Percentiles rank a stretch among this genome's conserved stretches.
phyloP scores from a whole-genome alignment of 169 alveolate species.

The Babesia gibsoni region DNA sequence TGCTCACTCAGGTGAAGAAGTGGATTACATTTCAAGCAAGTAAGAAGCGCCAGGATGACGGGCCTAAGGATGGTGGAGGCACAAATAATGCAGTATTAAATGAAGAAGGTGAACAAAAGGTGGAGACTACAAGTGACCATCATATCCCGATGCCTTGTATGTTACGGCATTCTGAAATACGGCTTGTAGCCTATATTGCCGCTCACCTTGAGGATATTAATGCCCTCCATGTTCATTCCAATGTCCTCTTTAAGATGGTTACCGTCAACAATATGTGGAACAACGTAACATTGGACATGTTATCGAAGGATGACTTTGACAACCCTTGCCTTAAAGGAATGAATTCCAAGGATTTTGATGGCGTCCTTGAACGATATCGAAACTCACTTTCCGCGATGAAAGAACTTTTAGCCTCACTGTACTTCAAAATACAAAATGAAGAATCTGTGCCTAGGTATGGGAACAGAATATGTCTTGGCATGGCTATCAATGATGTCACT shows the following conservation, averaged over 20 bases:
- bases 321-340: background rate
- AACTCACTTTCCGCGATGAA: slow-evolving; percentile 12
- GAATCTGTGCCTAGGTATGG: background rate
- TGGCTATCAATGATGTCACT: slow-evolving; percentile 3
- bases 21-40: slow-evolving; percentile 7
- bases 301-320: background rate
- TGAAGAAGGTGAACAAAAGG: background rate
- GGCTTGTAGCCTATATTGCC: slow-evolving; percentile 13
- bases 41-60: background rate
- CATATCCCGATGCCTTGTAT: background rate
- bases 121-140: no score
- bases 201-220: slow-evolving; percentile 5
- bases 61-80: background rate
- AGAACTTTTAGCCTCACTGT: background rate
- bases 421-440: background rate
- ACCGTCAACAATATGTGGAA: background rate
- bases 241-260: slow-evolving; percentile 13
- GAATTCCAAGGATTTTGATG: background rate
- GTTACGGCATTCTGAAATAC: background rate
- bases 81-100: background rate
- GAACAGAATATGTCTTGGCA: background rate
- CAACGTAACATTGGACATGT: background rate
- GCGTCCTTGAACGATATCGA: background rate
- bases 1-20: slow-evolving; percentile 12
- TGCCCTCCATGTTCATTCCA: slow-evolving; percentile 21